A percentile compares a stretch with the other conserved stretches of the same genome.
These are phyloP conservation scores for Globisporangium splendens DNA, from an alignment of 352 stramenopile species.

Conservation along the genomic window DNA sequence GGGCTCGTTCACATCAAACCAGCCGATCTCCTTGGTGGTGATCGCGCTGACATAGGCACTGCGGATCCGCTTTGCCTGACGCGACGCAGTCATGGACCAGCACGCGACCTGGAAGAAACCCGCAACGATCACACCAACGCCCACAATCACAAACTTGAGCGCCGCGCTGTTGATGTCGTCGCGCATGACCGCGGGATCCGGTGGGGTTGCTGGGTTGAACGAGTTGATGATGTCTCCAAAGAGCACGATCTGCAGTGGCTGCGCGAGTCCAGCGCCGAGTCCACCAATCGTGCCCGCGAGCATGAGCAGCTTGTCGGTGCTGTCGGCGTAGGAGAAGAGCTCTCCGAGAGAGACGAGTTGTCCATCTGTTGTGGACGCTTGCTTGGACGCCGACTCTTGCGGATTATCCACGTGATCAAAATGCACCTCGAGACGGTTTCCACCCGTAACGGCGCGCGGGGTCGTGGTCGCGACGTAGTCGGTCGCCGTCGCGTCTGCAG, in stretches of 20 bases:
- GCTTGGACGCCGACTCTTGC: no score
- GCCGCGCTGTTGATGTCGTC: constrained; percentile 27
- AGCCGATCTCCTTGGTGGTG: constrained; percentile 35
- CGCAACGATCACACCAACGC: constrained; percentile 17
- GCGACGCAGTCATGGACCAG: constrained; percentile 58
- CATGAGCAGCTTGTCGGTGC: constrained; percentile 56
- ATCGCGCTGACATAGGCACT: constrained; percentile 32
- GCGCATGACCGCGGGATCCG: background rate
- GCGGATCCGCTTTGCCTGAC: constrained; percentile 44
- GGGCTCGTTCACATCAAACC: constrained; percentile 44
- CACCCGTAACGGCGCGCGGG: no score
- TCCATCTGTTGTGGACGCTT: no score
- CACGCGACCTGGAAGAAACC: constrained; percentile 44
- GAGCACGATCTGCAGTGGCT: constrained; percentile 69
- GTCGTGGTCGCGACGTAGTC: no score
- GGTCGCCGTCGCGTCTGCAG: no score
- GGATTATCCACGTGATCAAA: no score
- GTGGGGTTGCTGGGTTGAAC: constrained; percentile 64
- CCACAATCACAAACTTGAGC: constrained; percentile 30
- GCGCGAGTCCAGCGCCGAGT: constrained; percentile 35
- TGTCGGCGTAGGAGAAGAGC: constrained; percentile 38
- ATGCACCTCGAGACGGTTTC: no score
- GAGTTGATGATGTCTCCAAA: constrained; percentile 70
- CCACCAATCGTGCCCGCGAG: constrained; percentile 36
- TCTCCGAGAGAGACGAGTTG: constrained; percentile 5